phyloP scores from a whole-genome alignment of 805 yeast genomes.

The Komagataella kurtzmanii region DNA sequence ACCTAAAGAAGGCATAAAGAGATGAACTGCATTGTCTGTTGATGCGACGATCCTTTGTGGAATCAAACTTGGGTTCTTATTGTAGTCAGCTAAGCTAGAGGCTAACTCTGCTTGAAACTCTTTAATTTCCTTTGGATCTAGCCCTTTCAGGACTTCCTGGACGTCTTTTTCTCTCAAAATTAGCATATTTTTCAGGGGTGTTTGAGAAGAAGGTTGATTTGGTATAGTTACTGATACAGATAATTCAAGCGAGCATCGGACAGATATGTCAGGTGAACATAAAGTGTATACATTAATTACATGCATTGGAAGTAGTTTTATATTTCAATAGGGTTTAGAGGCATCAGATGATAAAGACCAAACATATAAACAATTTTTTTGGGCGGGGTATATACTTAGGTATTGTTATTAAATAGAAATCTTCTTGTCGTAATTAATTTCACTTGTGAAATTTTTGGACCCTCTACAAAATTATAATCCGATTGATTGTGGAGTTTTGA shows the following conservation, averaged over 20 bases:
- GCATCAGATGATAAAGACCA: no score
- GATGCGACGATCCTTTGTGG: conserved; percentile 40
- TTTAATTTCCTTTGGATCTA: conserved; percentile 15
- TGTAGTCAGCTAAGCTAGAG: conserved; percentile 25
- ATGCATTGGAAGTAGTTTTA: no score
- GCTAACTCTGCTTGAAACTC: conserved; percentile 23
- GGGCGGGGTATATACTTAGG: no score
- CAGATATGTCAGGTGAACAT: neutral
- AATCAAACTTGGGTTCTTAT: conserved; percentile 27
- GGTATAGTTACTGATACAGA: no score
- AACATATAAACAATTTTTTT: no score
- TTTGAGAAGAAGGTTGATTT: neutral
- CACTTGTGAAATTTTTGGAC: no score
- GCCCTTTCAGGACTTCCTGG: conserved; percentile 12
- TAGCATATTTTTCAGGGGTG: conserved; percentile 13
- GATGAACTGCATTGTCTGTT: conserved; percentile 30
- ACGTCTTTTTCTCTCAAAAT: conserved; percentile 19
- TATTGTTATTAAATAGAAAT: no score
- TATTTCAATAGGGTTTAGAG: no score
- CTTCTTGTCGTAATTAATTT: no score
- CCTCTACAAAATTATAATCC: no score
- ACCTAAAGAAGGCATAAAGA: conserved; percentile 57
- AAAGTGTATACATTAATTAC: no score
- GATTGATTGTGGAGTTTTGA: no score
- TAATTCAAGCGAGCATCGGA: neutral